Evolutionary conservation across 2,329 filamentous ascomycete genomes (phyloP).

Genomic region (Ceratocystis cacaofunesta): DNA sequence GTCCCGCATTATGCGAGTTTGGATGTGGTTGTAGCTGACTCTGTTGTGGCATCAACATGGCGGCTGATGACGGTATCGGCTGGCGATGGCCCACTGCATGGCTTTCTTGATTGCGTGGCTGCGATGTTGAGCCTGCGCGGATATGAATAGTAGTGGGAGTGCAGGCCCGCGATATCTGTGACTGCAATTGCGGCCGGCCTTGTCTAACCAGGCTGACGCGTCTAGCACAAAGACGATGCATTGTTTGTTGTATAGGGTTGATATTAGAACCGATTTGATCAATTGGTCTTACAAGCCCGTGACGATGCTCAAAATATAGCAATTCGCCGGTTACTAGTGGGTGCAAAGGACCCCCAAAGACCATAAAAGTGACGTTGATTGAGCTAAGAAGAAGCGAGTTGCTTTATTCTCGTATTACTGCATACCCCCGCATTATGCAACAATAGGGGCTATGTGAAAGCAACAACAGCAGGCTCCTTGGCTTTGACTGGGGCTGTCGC

Average conservation of each 20-base stretch:
- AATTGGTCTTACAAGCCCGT: background rate
- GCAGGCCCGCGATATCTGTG: background rate
- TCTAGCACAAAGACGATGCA: background rate
- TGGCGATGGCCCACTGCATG: background rate
- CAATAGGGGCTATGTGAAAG: background rate
- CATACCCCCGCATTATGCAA: constrained; percentile 13
- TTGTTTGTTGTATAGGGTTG: background rate
- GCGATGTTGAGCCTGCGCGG: background rate
- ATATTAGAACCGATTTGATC: background rate
- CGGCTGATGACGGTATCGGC: background rate
- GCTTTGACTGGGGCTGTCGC: too few species aligned
- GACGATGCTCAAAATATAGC: background rate
- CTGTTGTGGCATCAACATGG: background rate
- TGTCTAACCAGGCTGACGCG: background rate
- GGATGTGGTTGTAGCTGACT: background rate
- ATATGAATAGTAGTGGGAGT: background rate
- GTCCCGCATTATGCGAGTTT: too few species aligned
- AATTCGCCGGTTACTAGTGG: background rate
- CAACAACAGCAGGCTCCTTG: too few species aligned
- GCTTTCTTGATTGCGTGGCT: background rate
- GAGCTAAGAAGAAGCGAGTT: background rate
- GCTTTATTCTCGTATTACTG: background rate
- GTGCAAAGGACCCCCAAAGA: background rate
- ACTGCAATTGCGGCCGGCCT: background rate
- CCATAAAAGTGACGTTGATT: background rate